Conservation (phyloP, 2,329 filamentous ascomycete genomes). For the Ploettnerulaceae sp. region DNA sequence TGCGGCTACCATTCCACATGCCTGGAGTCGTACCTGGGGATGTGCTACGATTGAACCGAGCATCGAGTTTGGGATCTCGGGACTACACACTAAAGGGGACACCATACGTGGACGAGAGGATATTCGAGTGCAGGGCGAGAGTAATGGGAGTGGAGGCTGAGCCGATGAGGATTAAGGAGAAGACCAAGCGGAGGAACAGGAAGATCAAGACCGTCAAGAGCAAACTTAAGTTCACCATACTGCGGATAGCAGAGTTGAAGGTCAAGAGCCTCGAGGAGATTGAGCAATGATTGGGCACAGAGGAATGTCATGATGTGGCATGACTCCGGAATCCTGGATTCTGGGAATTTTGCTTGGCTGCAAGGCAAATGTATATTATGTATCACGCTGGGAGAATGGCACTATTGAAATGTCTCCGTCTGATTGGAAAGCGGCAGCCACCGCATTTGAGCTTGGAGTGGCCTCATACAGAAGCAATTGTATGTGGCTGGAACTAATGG, state of each 20-base stretch:
- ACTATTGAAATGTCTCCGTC: not conserved
- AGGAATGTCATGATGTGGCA: not conserved
- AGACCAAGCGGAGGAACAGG: constrained; percentile 74
- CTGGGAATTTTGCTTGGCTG: not conserved
- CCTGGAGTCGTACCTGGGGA: constrained; percentile 74
- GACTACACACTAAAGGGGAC: constrained; percentile 84
- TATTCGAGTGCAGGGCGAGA: constrained; percentile 81
- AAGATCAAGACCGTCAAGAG: constrained; percentile 72
- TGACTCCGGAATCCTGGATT: not conserved
- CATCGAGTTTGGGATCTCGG: constrained; percentile 73
- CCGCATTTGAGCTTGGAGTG: not conserved
- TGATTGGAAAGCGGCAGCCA: not conserved
- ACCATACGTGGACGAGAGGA: constrained; percentile 74
- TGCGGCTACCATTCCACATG: constrained; percentile 78
- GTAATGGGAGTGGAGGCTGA: constrained; percentile 82
- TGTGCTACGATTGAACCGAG: constrained; percentile 80
- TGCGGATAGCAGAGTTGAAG: constrained; percentile 76
- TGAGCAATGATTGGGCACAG: constrained; percentile 23
- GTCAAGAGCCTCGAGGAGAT: constrained; percentile 40
- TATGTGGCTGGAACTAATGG: not conserved
- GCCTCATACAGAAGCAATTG: not conserved
- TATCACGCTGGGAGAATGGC: constrained; percentile 2
- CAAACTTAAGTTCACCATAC: constrained; percentile 84
- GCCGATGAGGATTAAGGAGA: constrained; percentile 70
- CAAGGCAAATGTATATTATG: constrained; percentile 9